Percentiles rank a stretch among this genome's conserved stretches.
phyloP scores from a whole-genome alignment of 2,329 filamentous ascomycete species.

The Verticillium dahliae region DNA sequence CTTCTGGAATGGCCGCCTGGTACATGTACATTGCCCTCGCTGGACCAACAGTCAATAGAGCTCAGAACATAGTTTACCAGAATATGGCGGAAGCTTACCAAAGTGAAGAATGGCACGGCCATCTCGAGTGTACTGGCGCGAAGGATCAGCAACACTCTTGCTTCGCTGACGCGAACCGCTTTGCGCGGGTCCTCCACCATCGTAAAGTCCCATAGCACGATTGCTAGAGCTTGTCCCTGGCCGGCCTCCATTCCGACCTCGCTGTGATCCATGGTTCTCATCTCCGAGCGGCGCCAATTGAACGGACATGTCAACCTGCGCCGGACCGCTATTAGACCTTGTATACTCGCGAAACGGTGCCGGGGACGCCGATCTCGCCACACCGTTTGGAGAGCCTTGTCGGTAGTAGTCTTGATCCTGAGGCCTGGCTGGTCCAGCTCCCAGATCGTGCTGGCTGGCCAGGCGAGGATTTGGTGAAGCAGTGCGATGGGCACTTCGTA shows the following conservation, averaged over 20 bases:
- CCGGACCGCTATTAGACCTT: constrained; percentile 45
- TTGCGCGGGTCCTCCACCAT: constrained; percentile 34
- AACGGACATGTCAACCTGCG: constrained; percentile 55
- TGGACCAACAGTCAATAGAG: constrained; percentile 29
- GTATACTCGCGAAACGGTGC: constrained; percentile 39
- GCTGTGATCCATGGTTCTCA: constrained; percentile 52
- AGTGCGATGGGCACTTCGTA: constrained; percentile 35
- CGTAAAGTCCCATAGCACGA: constrained; percentile 50
- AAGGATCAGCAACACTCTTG: constrained; percentile 78
- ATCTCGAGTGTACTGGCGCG: constrained; percentile 77
- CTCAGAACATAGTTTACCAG: neutral
- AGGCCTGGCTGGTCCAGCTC: neutral
- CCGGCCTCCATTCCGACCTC: constrained; percentile 43
- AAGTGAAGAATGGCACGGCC: constrained; percentile 87
- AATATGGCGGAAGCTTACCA: constrained; percentile 57
- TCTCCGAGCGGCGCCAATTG: constrained; percentile 55
- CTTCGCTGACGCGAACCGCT: constrained; percentile 53
- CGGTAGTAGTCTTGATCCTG: constrained; percentile 46
- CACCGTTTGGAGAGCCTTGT: constrained; percentile 43
- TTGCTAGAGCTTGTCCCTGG: constrained; percentile 38
- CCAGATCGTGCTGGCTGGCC: constrained; percentile 27
- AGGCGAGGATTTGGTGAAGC: constrained; percentile 55
- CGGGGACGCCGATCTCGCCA: constrained; percentile 40
- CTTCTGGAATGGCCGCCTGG: constrained; percentile 88
- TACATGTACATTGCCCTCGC: constrained; percentile 94